Evolutionary conservation across 1,139 yeast genomes (phyloP).

Genomic region (Candida buenavistaensis): DNA sequence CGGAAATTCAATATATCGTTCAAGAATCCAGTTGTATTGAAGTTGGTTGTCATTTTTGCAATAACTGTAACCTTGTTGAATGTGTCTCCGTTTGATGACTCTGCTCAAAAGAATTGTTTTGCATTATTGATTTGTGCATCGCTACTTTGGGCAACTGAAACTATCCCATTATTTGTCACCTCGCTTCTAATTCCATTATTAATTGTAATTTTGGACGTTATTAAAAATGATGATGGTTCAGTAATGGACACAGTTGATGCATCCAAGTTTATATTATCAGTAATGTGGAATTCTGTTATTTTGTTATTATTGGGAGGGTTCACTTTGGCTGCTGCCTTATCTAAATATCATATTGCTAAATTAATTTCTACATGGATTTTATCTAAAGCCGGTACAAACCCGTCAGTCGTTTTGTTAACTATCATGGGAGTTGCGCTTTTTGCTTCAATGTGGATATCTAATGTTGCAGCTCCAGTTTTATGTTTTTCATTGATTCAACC

Average conservation of each 20-base stretch:
- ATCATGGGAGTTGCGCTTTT: constrained; percentile 85
- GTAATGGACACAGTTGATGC: constrained; percentile 55
- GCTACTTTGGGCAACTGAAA: constrained; percentile 71
- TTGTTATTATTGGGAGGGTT: constrained; percentile 90
- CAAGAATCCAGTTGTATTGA: constrained; percentile 44
- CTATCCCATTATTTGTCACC: constrained; percentile 68
- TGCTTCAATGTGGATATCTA: constrained; percentile 93
- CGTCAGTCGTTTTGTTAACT: constrained; percentile 70
- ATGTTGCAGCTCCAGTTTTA: constrained; percentile 94
- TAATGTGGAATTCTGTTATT: constrained; percentile 89
- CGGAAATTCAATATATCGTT: constrained; percentile 38
- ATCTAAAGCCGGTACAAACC: constrained; percentile 83
- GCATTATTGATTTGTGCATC: constrained; percentile 71
- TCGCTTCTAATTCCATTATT: constrained; percentile 63
- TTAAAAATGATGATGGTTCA: constrained; percentile 58
- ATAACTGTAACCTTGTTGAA: constrained; percentile 50
- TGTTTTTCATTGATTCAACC: constrained; percentile 84
- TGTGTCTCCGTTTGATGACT: constrained; percentile 58
- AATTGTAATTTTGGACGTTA: constrained; percentile 54
- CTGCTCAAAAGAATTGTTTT: constrained; percentile 63
- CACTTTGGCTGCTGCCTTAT: constrained; percentile 89
- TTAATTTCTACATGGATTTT: constrained; percentile 78
- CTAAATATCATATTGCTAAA: constrained; percentile 87
- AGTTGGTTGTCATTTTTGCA: constrained; percentile 43
- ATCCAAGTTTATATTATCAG: constrained; percentile 52